Evolutionary conservation across 2,329 filamentous ascomycete genomes (phyloP).

Genomic region (Ceratocystis smalleyi): DNA sequence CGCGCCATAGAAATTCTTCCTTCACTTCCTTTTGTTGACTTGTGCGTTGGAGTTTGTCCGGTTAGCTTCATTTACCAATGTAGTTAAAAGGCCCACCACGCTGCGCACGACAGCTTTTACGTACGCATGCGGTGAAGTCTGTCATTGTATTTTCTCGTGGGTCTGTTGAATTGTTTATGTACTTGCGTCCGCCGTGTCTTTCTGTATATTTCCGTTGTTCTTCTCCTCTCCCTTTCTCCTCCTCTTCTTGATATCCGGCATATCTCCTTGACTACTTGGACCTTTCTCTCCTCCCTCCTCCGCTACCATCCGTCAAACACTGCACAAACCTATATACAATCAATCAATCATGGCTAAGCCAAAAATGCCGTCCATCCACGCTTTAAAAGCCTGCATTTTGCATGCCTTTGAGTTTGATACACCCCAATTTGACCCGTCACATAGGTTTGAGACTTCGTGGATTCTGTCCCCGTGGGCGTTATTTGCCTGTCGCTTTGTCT

Average conservation of each 20-base stretch:
- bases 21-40: not conserved
- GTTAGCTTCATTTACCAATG: not conserved
- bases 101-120: not conserved
- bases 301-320: not conserved
- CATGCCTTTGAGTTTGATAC: conserved; percentile 27
- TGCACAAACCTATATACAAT: not conserved
- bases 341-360: not conserved
- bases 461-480: conserved; percentile 51
- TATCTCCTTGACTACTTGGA: not conserved
- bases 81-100: not conserved
- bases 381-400: not conserved
- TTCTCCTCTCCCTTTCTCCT: not conserved
- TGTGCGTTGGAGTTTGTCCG: not conserved
- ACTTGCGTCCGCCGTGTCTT: not conserved
- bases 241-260: not conserved
- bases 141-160: not conserved
- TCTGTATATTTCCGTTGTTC: not conserved
- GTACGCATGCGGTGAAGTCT: not conserved
- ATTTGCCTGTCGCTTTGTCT: conserved; percentile 38
- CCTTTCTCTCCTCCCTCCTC: not conserved
- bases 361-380: not conserved
- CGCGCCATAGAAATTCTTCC: not conserved
- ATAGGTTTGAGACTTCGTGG: conserved; percentile 71
- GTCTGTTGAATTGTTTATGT: not conserved
- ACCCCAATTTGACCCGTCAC: conserved; percentile 37